phyloP scores from a whole-genome alignment of 2,329 filamentous ascomycete species.

The Neobulgaria alba region DNA sequence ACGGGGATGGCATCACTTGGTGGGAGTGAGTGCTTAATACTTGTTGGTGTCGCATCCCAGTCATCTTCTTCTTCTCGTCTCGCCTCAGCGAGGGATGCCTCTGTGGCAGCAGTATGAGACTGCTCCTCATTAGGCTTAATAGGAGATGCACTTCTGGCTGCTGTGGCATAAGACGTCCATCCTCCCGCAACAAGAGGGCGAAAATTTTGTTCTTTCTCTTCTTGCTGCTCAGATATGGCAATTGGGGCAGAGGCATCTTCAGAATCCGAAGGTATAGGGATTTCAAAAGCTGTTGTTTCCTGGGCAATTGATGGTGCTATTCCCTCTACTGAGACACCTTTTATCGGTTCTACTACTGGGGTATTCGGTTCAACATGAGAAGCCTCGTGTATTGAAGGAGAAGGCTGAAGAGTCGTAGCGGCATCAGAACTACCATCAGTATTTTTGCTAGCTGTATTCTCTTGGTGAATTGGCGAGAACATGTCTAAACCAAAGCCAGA shows the following conservation, averaged over 20 bases:
- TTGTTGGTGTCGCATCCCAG: slow-evolving; percentile 21
- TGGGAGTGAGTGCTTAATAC: slow-evolving; percentile 15
- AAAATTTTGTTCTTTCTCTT: slow-evolving; percentile 24
- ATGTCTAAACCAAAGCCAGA: slow-evolving; percentile 53
- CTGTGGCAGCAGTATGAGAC: slow-evolving; percentile 2
- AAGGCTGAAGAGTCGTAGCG: slow-evolving; percentile 1
- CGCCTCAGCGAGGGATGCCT: slow-evolving; percentile 3
- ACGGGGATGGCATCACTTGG: slow-evolving; percentile 10
- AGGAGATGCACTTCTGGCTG: slow-evolving; percentile 12
- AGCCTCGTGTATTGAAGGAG: slow-evolving; percentile 36
- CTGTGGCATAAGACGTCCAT: slow-evolving; percentile 27
- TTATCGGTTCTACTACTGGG: slow-evolving; percentile 49
- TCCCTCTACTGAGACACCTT: too few species aligned
- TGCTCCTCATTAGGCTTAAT: slow-evolving; percentile 3
- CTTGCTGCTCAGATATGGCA: too few species aligned
- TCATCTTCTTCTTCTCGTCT: slow-evolving; percentile 8
- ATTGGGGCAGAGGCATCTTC: too few species aligned
- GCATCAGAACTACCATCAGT: slow-evolving; percentile 4
- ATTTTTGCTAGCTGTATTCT: slow-evolving; percentile 5
- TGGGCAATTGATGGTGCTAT: slow-evolving; percentile 47
- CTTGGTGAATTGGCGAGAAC: slow-evolving; percentile 33
- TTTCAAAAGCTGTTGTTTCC: too few species aligned
- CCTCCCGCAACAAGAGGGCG: slow-evolving; percentile 25
- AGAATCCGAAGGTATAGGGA: too few species aligned
- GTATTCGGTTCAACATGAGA: slow-evolving; percentile 39